These are phyloP conservation scores for Nothophytophthora sp. DNA, from an alignment of 352 stramenopile genomes.

Conservation along the genomic window DNA sequence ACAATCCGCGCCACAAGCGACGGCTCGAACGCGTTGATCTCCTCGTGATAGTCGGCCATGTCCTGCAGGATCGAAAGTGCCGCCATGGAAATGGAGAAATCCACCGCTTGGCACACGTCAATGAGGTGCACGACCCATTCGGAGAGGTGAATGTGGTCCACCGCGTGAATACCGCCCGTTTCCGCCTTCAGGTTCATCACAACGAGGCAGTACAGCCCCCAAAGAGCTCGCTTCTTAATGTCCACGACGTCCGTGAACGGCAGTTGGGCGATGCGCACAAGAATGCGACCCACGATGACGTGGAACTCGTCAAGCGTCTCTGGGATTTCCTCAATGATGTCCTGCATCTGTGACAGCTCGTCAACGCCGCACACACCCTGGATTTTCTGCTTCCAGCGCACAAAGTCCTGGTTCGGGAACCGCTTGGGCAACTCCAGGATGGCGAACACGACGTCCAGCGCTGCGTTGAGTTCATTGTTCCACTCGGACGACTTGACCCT, in stretches of 20 bases:
- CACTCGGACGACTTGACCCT: slow-evolving; percentile 77
- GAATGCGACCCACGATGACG: slow-evolving; percentile 66
- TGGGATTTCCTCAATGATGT: slow-evolving; percentile 70
- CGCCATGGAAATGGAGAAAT: slow-evolving; percentile 81
- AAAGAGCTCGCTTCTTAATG: slow-evolving; percentile 83
- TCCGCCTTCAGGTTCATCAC: slow-evolving; percentile 61
- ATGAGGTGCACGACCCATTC: slow-evolving; percentile 84
- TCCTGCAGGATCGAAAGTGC: slow-evolving; percentile 80
- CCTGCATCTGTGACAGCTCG: slow-evolving; percentile 33
- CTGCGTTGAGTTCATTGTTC: slow-evolving; percentile 80
- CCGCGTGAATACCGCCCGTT: slow-evolving; percentile 21
- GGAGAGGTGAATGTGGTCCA: slow-evolving; percentile 52
- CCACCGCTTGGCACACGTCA: slow-evolving; percentile 71
- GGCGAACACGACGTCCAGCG: slow-evolving; percentile 77
- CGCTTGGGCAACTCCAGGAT: slow-evolving; percentile 72
- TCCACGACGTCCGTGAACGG: slow-evolving; percentile 74
- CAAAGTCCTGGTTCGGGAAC: slow-evolving; percentile 76
- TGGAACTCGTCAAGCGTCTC: slow-evolving; percentile 72
- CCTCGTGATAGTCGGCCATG: slow-evolving; percentile 71
- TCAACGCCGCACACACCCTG: slow-evolving; percentile 39
- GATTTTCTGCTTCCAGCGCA: slow-evolving; percentile 80
- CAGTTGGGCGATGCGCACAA: slow-evolving; percentile 75
- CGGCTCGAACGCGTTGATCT: slow-evolving; percentile 69
- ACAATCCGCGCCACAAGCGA: slow-evolving; percentile 79
- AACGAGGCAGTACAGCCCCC: slow-evolving; percentile 77